A percentile compares a stretch with the other conserved stretches of the same genome.
Conservation (phyloP, 768 basidiomycete species). For the Coprinopsis cinerea region DNA sequence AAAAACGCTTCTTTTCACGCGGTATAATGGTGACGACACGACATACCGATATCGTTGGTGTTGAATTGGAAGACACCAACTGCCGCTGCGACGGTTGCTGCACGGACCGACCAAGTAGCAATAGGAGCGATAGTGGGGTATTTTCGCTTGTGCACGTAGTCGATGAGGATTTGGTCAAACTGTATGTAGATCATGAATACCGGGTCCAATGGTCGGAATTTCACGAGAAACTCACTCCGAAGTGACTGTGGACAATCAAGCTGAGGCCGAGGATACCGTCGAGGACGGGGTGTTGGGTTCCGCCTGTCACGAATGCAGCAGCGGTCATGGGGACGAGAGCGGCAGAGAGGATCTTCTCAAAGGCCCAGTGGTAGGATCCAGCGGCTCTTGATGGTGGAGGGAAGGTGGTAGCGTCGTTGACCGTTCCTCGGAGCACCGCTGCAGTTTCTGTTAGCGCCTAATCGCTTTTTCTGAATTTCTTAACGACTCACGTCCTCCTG, state of each 20-base stretch:
- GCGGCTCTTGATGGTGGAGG: slow-evolving; percentile 74
- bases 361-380: slow-evolving; percentile 90
- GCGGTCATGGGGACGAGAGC: slow-evolving; percentile 83
- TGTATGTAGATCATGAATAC: too few relatives aligned
- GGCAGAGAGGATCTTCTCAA: slow-evolving; percentile 89
- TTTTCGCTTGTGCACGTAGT: slow-evolving; percentile 93
- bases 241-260: slow-evolving; percentile 91
- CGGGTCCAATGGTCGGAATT: too few relatives aligned
- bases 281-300: slow-evolving; percentile 72
- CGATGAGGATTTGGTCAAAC: slow-evolving; percentile 75
- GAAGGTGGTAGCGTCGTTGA: slow-evolving; percentile 92
- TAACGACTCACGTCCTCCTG: slow-evolving; percentile 73
- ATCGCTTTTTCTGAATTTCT: too few relatives aligned
- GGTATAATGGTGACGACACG: slow-evolving; percentile 2
- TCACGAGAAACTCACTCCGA: slow-evolving; percentile 79
- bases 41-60: slow-evolving; percentile 90
- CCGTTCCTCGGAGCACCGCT: slow-evolving; percentile 88
- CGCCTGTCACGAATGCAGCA: slow-evolving; percentile 77
- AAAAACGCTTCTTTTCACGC: not conserved
- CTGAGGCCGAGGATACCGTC: slow-evolving; percentile 87
- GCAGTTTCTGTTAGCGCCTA: not conserved
- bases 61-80: slow-evolving; percentile 97
- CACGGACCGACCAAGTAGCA: slow-evolving; percentile 69
- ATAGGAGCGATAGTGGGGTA: slow-evolving; percentile 76
- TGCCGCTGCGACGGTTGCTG: slow-evolving; percentile 72